Evolutionary conservation across 2,329 filamentous ascomycete species (phyloP).

Genomic region (Monilinia fructicola): DNA sequence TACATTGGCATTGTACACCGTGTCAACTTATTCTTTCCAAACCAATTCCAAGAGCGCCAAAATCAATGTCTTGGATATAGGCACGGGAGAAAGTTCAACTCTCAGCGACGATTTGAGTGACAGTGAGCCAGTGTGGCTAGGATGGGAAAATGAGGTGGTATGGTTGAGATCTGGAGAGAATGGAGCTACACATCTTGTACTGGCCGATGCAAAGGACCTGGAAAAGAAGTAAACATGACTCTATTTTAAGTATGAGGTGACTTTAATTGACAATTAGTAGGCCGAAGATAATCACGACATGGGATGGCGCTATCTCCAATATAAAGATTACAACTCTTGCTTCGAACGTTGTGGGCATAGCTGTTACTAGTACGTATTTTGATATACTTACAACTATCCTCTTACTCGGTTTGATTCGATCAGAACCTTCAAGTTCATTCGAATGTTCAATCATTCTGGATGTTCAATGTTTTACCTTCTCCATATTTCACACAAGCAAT

Average conservation of each 20-base stretch:
- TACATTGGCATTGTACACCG: slow-evolving; percentile 63
- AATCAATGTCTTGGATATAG: slow-evolving; percentile 69
- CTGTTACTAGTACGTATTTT: slow-evolving; percentile 46
- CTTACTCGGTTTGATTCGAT: neutral
- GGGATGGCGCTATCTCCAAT: slow-evolving; percentile 57
- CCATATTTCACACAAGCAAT: neutral
- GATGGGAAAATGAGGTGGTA: slow-evolving; percentile 36
- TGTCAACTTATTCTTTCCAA: slow-evolving; percentile 78
- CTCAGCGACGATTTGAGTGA: slow-evolving; percentile 65
- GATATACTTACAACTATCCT: neutral
- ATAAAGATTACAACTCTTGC: slow-evolving; percentile 56
- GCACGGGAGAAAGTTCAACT: slow-evolving; percentile 61
- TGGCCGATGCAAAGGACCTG: slow-evolving; percentile 35
- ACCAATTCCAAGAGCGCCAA: slow-evolving; percentile 67
- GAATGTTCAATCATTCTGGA: neutral
- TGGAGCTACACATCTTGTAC: slow-evolving; percentile 37
- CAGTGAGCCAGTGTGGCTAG: slow-evolving; percentile 74
- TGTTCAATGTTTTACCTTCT: neutral
- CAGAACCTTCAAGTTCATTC: neutral
- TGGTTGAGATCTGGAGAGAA: slow-evolving; percentile 55
- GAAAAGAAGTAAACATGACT: slow-evolving; percentile 34
- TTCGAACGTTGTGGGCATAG: slow-evolving; percentile 53
- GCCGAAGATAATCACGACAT: slow-evolving; percentile 48
- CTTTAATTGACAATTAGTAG: slow-evolving; percentile 35
- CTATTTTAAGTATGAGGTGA: neutral